Conservation (phyloP, 805 yeast genomes). For the Saccharomyces mikatae region DNA sequence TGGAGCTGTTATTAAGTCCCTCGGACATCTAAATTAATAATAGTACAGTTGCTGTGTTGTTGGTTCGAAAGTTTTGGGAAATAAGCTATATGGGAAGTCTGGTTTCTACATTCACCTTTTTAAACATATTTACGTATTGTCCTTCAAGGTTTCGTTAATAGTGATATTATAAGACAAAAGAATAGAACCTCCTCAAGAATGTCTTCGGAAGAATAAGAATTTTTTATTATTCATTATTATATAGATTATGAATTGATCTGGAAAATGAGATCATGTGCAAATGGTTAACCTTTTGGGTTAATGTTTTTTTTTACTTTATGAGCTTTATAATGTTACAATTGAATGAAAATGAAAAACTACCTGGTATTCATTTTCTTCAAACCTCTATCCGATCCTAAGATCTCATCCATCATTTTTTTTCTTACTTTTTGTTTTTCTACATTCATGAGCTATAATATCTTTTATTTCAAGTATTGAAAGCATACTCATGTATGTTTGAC, state of each 20-base stretch:
- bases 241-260: not conserved
- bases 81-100: not conserved
- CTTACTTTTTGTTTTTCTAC: not conserved
- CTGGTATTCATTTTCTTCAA: not conserved
- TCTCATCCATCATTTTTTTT: slow-evolving; percentile 1
- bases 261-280: not conserved
- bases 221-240: not conserved
- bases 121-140: slow-evolving; percentile 2
- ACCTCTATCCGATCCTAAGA: not conserved
- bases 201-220: not conserved
- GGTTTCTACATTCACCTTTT: not conserved
- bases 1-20: slow-evolving; percentile 5
- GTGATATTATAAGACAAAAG: not conserved
- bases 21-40: not conserved
- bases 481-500: no score
- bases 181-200: no score
- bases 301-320: not conserved
- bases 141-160: not conserved
- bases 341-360: not conserved
- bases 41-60: not conserved
- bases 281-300: not conserved
- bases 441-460: not conserved
- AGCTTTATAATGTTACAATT: not conserved
- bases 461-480: not conserved
- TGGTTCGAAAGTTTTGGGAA: not conserved